Evolutionary conservation across 495 filamentous ascomycete genomes (phyloP).

Genomic region (Aspergillus taichungensis): DNA sequence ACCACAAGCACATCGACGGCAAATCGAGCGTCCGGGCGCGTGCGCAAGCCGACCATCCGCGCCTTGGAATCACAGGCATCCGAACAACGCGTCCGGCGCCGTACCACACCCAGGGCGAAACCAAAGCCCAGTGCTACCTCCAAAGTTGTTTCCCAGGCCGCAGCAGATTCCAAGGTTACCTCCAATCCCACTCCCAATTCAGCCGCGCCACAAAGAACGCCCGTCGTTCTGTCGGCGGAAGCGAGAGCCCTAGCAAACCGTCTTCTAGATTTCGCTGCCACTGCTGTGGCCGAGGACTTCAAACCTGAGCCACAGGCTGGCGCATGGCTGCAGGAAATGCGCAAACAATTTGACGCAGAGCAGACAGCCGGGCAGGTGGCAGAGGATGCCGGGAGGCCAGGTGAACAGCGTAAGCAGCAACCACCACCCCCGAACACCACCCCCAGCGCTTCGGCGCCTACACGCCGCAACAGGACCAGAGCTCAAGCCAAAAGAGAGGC

Average conservation of each 20-base stretch:
- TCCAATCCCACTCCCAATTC: not conserved
- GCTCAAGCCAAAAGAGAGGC: no score
- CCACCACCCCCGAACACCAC: no score
- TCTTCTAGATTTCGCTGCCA: slow-evolving; percentile 19
- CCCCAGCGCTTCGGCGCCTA: not conserved
- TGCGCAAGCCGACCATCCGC: slow-evolving; percentile 31
- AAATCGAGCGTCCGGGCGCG: slow-evolving; percentile 22
- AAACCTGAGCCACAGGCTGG: slow-evolving; percentile 10
- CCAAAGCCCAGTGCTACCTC: not conserved
- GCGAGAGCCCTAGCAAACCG: slow-evolving; percentile 9
- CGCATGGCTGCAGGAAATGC: slow-evolving; percentile 10
- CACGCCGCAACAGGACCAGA: not conserved
- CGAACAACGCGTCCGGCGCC: slow-evolving; percentile 14
- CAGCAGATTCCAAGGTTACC: not conserved
- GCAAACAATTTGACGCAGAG: slow-evolving; percentile 10
- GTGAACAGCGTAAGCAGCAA: no score
- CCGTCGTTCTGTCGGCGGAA: slow-evolving; percentile 2
- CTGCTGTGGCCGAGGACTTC: slow-evolving; percentile 19
- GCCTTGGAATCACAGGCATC: slow-evolving; percentile 32
- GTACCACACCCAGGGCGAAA: not conserved
- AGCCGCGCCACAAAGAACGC: not conserved
- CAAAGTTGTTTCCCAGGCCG: not conserved
- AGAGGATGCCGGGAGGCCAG: no score
- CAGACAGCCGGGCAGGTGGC: not conserved
- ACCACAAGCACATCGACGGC: slow-evolving; percentile 16